Percentiles rank a stretch among this genome's conserved stretches.
Evolutionary conservation across 345 rosid species (phyloP).

Genomic region (Theobroma cacao): DNA sequence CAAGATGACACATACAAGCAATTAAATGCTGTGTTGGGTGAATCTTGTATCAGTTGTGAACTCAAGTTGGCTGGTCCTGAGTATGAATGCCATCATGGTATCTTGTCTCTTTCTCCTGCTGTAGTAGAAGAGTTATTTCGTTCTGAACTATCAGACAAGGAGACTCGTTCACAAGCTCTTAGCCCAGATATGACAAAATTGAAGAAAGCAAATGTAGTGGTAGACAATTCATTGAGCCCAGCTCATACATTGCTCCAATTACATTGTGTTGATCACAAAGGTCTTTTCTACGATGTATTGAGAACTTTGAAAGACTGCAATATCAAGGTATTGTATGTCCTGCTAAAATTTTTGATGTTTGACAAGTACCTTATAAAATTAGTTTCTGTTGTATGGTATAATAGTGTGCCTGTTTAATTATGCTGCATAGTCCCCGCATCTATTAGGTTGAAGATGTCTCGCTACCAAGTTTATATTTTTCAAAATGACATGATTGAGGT

Average conservation of each 20-base stretch:
- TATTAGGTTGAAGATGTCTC: neutral
- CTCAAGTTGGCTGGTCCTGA: slow-evolving; percentile 69
- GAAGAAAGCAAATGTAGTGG: slow-evolving; percentile 45
- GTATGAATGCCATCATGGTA: slow-evolving; percentile 51
- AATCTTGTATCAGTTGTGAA: slow-evolving; percentile 76
- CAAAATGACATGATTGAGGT: neutral
- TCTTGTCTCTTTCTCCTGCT: slow-evolving; percentile 52
- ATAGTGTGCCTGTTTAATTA: neutral
- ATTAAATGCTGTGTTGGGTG: slow-evolving; percentile 65
- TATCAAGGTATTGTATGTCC: slow-evolving; percentile 49
- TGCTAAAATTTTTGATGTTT: neutral
- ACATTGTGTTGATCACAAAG: slow-evolving; percentile 69
- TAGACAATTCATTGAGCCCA: slow-evolving; percentile 82
- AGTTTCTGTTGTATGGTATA: neutral
- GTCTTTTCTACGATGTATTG: slow-evolving; percentile 72
- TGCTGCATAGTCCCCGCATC: neutral
- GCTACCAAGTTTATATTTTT: neutral
- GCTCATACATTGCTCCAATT: slow-evolving; percentile 76
- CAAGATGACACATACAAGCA: slow-evolving; percentile 58
- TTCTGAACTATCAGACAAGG: slow-evolving; percentile 48
- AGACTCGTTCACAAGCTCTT: slow-evolving; percentile 49
- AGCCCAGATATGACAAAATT: slow-evolving; percentile 55
- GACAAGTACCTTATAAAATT: neutral
- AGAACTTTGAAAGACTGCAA: slow-evolving; percentile 80
- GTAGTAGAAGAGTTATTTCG: slow-evolving; percentile 58